These are phyloP conservation scores for Pilaira anomala DNA, from an alignment of 192 early-diverging fungal species.

Conservation along the genomic window DNA sequence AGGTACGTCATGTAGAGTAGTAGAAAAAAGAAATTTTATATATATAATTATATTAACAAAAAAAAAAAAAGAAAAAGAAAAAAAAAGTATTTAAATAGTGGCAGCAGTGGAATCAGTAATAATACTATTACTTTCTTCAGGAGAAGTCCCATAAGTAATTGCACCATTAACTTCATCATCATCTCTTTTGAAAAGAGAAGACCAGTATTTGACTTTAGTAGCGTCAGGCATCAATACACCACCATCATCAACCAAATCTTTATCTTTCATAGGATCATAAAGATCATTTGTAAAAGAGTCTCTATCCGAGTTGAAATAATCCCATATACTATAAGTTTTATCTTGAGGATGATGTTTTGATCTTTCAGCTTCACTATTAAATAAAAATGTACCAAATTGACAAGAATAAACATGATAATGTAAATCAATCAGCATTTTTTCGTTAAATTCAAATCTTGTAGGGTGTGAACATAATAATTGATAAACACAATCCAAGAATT, in stretches of 20 bases:
- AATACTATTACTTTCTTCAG: background rate
- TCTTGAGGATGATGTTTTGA: constrained; percentile 38
- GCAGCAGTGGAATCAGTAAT: too few relatives aligned
- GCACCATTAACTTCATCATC: constrained; percentile 54
- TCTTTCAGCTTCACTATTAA: constrained; percentile 85
- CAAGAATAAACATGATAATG: constrained; percentile 87
- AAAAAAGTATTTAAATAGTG: too few relatives aligned
- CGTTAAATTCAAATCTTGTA: constrained; percentile 90
- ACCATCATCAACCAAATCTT: constrained; percentile 43
- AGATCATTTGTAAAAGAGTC: constrained; percentile 56
- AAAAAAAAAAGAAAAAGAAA: too few relatives aligned
- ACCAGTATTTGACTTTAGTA: constrained; percentile 70
- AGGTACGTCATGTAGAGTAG: too few relatives aligned
- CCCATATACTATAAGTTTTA: constrained; percentile 68
- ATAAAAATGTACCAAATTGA: constrained; percentile 93
- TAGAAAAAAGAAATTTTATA: too few relatives aligned
- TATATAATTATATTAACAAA: too few relatives aligned
- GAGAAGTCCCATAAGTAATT: constrained; percentile 1
- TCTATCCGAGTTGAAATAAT: constrained; percentile 62
- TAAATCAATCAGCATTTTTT: constrained; percentile 73
- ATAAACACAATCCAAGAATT: constrained; percentile 96
- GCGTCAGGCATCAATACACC: constrained; percentile 67
- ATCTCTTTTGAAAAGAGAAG: constrained; percentile 56
- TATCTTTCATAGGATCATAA: constrained; percentile 54
- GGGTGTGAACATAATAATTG: constrained; percentile 88